phyloP scores from a whole-genome alignment of 805 yeast species.

The Zygoascus tannicola region DNA sequence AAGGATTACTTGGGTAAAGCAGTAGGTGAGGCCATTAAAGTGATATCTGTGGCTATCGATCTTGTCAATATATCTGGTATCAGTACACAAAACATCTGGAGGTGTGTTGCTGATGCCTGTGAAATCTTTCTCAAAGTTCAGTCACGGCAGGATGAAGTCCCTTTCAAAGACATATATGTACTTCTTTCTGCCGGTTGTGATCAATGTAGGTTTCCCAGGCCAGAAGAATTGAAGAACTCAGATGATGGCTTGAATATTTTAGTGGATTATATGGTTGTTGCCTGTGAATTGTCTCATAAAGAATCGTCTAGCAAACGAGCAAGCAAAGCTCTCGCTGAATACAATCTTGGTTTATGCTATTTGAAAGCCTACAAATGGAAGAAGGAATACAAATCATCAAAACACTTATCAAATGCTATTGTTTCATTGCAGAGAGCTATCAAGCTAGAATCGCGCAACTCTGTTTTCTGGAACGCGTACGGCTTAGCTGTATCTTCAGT shows the following conservation, averaged over 20 bases:
- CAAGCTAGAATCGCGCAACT: conserved; percentile 57
- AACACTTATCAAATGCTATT: conserved; percentile 50
- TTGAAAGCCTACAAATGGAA: conserved; percentile 32
- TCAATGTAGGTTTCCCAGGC: conserved; percentile 12
- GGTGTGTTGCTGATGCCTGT: conserved; percentile 48
- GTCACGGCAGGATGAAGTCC: conserved; percentile 42
- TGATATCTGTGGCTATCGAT: conserved; percentile 36
- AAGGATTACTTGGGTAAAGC: conserved; percentile 67
- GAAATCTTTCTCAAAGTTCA: conserved; percentile 47
- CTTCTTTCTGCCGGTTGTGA: conserved; percentile 22
- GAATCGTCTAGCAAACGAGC: conserved; percentile 17
- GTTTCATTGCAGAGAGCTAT: conserved; percentile 56
- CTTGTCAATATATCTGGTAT: conserved; percentile 31
- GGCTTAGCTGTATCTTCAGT: conserved; percentile 63
- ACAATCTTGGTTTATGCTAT: conserved; percentile 64
- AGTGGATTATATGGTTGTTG: conserved; percentile 1
- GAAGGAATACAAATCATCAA: no score
- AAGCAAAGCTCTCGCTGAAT: conserved; percentile 36
- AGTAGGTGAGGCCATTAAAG: conserved; percentile 36
- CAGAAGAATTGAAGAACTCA: conserved; percentile 6
- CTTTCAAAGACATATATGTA: conserved; percentile 30
- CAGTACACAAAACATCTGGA: conserved; percentile 55
- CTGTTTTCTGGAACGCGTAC: conserved; percentile 71
- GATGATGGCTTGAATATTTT: conserved; percentile 14
- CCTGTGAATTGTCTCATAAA: conserved; percentile 7